Conservation (phyloP, 352 stramenopile species). For the Globisporangium parvum region DNA sequence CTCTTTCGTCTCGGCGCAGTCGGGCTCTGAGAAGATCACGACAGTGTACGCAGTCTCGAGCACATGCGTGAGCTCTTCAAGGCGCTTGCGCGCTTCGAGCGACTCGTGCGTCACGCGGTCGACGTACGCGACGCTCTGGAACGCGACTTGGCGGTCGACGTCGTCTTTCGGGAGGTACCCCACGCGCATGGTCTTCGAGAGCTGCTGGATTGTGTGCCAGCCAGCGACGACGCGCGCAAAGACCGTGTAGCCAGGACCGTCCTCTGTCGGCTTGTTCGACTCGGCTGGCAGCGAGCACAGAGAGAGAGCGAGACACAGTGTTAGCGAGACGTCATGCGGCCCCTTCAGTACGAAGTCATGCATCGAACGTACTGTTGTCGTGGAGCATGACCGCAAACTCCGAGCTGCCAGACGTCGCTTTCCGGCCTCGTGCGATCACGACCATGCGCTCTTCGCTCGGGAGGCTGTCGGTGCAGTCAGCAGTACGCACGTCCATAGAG, state of each 20-base stretch:
- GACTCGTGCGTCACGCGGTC: constrained; percentile 54
- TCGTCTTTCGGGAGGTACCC: constrained; percentile 72
- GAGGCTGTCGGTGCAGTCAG: constrained; percentile 23
- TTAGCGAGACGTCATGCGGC: neutral
- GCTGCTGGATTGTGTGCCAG: constrained; percentile 73
- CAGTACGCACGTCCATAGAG: neutral
- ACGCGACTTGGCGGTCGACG: constrained; percentile 49
- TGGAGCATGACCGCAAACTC: constrained; percentile 86
- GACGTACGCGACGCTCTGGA: constrained; percentile 71
- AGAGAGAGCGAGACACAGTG: constrained; percentile 2
- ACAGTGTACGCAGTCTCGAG: constrained; percentile 82
- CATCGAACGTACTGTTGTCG: constrained; percentile 51
- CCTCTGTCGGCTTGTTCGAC: constrained; percentile 52
- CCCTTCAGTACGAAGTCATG: neutral
- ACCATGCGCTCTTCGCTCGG: constrained; percentile 79
- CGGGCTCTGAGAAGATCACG: constrained; percentile 92
- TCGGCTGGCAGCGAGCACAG: constrained; percentile 16
- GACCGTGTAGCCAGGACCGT: constrained; percentile 67
- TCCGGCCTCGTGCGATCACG: constrained; percentile 66
- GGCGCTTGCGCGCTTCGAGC: constrained; percentile 35
- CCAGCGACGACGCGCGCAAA: constrained; percentile 74
- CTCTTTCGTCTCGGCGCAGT: constrained; percentile 90
- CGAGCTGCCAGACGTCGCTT: constrained; percentile 62
- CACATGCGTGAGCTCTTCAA: constrained; percentile 72
- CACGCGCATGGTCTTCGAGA: constrained; percentile 61